A percentile compares a stretch with the other conserved stretches of the same genome.
Evolutionary conservation across 2,329 filamentous ascomycete species (phyloP).

Genomic region (Plenodomus tracheiphilus): DNA sequence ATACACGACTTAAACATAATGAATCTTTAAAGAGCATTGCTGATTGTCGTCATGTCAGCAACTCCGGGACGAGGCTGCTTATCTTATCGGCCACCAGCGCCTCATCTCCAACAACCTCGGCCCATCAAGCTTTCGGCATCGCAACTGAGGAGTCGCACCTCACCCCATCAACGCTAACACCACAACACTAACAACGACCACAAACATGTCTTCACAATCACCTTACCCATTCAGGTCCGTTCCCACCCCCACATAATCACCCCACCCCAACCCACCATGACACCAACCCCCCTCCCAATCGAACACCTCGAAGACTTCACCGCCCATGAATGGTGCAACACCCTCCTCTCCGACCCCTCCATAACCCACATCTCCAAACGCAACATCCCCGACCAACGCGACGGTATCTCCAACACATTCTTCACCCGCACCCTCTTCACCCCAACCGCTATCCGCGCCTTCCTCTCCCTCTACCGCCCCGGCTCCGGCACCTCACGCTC

Average conservation of each 20-base stretch:
- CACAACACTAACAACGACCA: neutral
- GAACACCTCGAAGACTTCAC: conserved; percentile 32
- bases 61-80: too few relatives aligned
- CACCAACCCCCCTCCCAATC: neutral
- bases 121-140: neutral
- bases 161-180: too few relatives aligned
- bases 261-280: neutral
- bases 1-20: too few relatives aligned
- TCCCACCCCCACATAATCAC: neutral
- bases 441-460: conserved; percentile 27
- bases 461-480: conserved; percentile 23
- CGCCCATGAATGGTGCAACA: conserved; percentile 24
- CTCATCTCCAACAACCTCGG: neutral
- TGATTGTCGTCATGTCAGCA: too few relatives aligned
- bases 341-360: conserved; percentile 21
- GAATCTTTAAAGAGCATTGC: too few relatives aligned
- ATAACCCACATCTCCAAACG: conserved; percentile 25
- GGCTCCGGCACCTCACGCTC: conserved; percentile 10
- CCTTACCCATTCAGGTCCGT: neutral
- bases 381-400: conserved; percentile 1
- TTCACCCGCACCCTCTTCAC: conserved; percentile 29
- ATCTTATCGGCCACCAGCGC: neutral
- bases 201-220: neutral
- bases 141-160: neutral
- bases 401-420: conserved; percentile 21